Evolutionary conservation across 306 rosid genomes (phyloP).

Genomic region (Prosopis cineraria): DNA sequence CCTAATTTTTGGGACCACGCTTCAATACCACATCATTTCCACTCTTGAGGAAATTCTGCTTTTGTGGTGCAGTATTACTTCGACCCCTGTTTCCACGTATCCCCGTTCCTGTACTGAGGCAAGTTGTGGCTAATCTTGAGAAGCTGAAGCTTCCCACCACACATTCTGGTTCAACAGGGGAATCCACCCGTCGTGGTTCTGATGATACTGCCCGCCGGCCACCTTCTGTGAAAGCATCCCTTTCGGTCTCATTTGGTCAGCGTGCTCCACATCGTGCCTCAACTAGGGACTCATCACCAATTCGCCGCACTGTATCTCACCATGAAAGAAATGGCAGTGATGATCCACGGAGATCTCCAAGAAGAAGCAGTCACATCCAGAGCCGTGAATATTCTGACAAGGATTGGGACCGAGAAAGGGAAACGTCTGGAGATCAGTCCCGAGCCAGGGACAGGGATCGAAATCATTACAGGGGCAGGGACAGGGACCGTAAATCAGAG

Average conservation of each 20-base stretch:
- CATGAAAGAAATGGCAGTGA: slow-evolving; percentile 61
- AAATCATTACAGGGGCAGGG: slow-evolving; percentile 39
- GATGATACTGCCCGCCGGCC: slow-evolving; percentile 99
- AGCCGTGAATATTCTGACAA: slow-evolving; percentile 79
- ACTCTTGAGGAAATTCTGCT: slow-evolving; percentile 28
- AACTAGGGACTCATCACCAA: slow-evolving; percentile 95
- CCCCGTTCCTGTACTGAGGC: slow-evolving; percentile 97
- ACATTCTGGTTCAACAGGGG: slow-evolving; percentile 86
- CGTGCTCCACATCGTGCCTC: slow-evolving; percentile 99
- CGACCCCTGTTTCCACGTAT: slow-evolving; percentile 96
- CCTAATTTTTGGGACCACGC: not conserved
- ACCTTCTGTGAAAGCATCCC: slow-evolving; percentile 97
- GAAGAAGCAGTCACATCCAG: slow-evolving; percentile 57
- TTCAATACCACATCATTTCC: slow-evolving; percentile 1
- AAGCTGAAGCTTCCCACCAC: slow-evolving; percentile 82
- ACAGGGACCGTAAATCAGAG: slow-evolving; percentile 43
- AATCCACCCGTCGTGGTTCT: slow-evolving; percentile 82
- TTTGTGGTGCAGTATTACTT: slow-evolving; percentile 83
- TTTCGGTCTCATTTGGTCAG: slow-evolving; percentile 97
- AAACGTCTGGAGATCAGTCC: slow-evolving; percentile 37
- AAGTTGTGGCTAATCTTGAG: slow-evolving; percentile 75
- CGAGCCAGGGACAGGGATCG: slow-evolving; percentile 42
- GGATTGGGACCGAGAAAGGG: slow-evolving; percentile 39
- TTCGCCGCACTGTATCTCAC: slow-evolving; percentile 74
- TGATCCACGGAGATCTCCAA: slow-evolving; percentile 62